Conservation (phyloP, 352 stramenopile genomes). For the Phytopythium kandeliae region DNA sequence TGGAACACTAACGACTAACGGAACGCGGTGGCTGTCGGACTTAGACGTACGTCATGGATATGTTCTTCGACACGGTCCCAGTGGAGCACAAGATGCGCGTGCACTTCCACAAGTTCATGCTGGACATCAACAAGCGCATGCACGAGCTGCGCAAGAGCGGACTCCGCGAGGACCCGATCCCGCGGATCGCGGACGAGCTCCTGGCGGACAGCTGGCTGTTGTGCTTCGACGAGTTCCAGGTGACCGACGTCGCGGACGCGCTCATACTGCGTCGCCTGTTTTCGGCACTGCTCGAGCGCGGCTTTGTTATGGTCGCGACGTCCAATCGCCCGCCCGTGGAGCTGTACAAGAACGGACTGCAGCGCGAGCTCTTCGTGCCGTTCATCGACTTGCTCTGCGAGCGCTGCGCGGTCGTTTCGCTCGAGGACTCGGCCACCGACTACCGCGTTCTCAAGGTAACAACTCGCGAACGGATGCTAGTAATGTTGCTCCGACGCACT, state of each 20-base stretch:
- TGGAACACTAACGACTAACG: too few relatives aligned
- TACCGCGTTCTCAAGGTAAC: slow-evolving; percentile 67
- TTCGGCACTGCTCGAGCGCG: slow-evolving; percentile 80
- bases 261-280: slow-evolving; percentile 95
- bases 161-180: slow-evolving; percentile 70
- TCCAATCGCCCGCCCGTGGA: slow-evolving; percentile 92
- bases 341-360: slow-evolving; percentile 96
- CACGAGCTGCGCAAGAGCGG: slow-evolving; percentile 90
- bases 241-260: slow-evolving; percentile 96
- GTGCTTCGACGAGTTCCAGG: slow-evolving; percentile 99
- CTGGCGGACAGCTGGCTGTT: slow-evolving; percentile 87
- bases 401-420: slow-evolving; percentile 81
- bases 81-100: slow-evolving; percentile 82
- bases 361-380: slow-evolving; percentile 94
- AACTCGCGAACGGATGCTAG: too few relatives aligned
- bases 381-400: slow-evolving; percentile 93
- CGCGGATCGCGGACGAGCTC: slow-evolving; percentile 84
- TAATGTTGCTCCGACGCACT: too few relatives aligned
- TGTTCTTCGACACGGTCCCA: slow-evolving; percentile 90
- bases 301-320: slow-evolving; percentile 95
- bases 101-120: slow-evolving; percentile 99
- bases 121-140: slow-evolving; percentile 94
- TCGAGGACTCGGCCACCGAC: slow-evolving; percentile 74
- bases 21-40: background rate
- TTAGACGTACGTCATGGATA: slow-evolving; percentile 96